Evolutionary conservation across 1,284 basidiomycete species (phyloP), one percentile per base, ranked within the genome.

Genomic region (Bjerkandera adusta): DNA sequence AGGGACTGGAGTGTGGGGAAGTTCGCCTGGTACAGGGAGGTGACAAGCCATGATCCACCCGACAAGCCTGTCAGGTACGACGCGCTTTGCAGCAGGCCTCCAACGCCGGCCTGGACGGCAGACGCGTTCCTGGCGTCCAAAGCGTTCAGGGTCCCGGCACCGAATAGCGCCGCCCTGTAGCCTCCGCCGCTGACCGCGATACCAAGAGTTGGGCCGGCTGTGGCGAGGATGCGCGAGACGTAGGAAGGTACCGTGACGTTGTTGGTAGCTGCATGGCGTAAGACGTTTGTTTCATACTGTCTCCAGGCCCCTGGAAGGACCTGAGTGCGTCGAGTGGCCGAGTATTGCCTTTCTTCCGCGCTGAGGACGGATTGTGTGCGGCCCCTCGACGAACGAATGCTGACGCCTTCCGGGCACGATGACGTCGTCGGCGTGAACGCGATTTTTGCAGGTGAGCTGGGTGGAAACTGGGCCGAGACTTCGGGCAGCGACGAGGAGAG

Each of bases 71-170:
- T 35, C 18, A 75, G 43, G 56, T 76, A 77, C 1, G 66, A 65
- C 3, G 70, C 60, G 3, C 68, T 54, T 52, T 81, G 77, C n/a
- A 81, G 64, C 5, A 80, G 55, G 0, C 79, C 79, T 0, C 75
- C 79, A 0, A 68, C 67, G 0, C 77, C 79, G 0, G 60, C 66
- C 2, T 35, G 41, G 8, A 56, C 63, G 0, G 75, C 66, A 0
- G 73, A 66, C 5, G 56, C 18, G 47, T 81, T 79, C 12, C 77
- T 58, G 5, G 58, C 72, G 50, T 81, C 79, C 21, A 81, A 54
- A 1, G 72, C 70, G 43, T 72, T 72, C 34, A 80, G 51, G 3
- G 75, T 64, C 0, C 72, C 78, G 0, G 74, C 74, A 5, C 73
- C 75, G 52, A 77, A 77, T 2, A 75, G 65, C 0, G 74, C 70